A percentile compares a stretch with the other conserved stretches of the same genome.
Evolutionary conservation across 352 stramenopile genomes (phyloP).

Genomic region (Phytophthora colocasiae): DNA sequence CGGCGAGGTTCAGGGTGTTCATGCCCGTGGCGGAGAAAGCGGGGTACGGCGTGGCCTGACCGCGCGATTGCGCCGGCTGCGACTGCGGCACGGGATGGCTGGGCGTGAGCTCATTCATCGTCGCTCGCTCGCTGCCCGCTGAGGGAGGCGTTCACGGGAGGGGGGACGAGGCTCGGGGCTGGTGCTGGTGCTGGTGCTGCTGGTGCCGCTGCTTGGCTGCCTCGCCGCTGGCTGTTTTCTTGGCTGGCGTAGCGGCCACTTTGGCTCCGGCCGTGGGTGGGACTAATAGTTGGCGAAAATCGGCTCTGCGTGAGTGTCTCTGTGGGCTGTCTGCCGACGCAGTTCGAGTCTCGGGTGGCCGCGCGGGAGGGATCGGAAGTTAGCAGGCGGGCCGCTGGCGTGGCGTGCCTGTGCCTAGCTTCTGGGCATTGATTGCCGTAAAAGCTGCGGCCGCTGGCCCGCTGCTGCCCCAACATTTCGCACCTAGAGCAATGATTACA

Average conservation of each 20-base stretch:
- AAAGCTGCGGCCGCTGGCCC: conserved; percentile 32
- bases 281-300: conserved; percentile 52
- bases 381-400: conserved; percentile 30
- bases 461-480: conserved; percentile 38
- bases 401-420: conserved; percentile 40
- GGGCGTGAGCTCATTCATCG: conserved; percentile 54
- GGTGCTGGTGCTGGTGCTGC: conserved; percentile 13
- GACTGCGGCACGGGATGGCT: conserved; percentile 30
- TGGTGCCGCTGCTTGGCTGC: conserved; percentile 13
- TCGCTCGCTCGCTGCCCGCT: conserved; percentile 28
- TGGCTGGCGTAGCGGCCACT: conserved; percentile 35
- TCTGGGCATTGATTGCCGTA: conserved; percentile 48
- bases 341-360: conserved; percentile 23
- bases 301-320: conserved; percentile 35
- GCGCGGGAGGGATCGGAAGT: conserved; percentile 38
- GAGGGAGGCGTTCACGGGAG: conserved; percentile 14
- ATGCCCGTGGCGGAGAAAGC: conserved; percentile 21
- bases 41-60: conserved; percentile 31
- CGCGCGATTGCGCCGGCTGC: conserved; percentile 30
- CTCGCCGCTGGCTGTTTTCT: conserved; percentile 33
- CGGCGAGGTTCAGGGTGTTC: conserved; percentile 31
- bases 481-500: conserved; percentile 16
- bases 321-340: conserved; percentile 39
- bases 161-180: conserved; percentile 10
- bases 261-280: conserved; percentile 42